phyloP scores from a whole-genome alignment of 208 protist species.

The Leishmania martiniquensis region DNA sequence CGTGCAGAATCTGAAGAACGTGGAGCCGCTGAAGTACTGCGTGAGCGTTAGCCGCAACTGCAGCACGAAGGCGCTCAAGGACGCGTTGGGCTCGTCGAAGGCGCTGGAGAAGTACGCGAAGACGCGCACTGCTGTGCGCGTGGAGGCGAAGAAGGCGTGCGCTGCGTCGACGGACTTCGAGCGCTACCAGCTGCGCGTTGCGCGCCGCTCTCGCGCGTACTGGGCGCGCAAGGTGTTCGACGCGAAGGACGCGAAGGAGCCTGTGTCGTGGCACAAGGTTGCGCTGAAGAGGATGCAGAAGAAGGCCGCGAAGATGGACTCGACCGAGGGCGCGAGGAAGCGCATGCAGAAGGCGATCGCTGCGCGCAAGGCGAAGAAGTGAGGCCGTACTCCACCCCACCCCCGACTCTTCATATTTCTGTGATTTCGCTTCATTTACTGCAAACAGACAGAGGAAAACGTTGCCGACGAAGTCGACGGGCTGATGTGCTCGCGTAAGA shows the following conservation, averaged over 20 bases:
- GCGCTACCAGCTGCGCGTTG: constrained; percentile 92
- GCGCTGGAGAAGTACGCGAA: constrained; percentile 86
- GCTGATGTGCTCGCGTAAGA: background rate
- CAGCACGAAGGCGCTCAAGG: constrained; percentile 81
- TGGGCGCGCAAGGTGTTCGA: constrained; percentile 93
- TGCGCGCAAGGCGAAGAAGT: constrained; percentile 66
- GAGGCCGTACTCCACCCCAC: constrained; percentile 18
- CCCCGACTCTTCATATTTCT: too few species aligned
- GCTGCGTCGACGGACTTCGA: constrained; percentile 89
- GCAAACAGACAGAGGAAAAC: background rate
- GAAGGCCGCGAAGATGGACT: constrained; percentile 86
- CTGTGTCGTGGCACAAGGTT: constrained; percentile 91
- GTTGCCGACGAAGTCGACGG: background rate
- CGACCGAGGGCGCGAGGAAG: constrained; percentile 74
- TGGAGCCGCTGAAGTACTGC: constrained; percentile 84
- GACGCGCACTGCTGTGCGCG: constrained; percentile 77
- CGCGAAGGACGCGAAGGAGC: constrained; percentile 87
- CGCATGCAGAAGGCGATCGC: constrained; percentile 90
- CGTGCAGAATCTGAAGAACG: constrained; percentile 90
- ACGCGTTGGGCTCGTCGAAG: constrained; percentile 66
- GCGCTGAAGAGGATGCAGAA: constrained; percentile 87
- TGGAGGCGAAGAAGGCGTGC: constrained; percentile 85
- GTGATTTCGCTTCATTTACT: constrained; percentile 9
- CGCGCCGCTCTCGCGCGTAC: constrained; percentile 89
- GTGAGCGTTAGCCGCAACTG: constrained; percentile 68